Evolutionary conservation across 1,139 yeast species (phyloP).

Genomic region (Taphrina sp.): DNA sequence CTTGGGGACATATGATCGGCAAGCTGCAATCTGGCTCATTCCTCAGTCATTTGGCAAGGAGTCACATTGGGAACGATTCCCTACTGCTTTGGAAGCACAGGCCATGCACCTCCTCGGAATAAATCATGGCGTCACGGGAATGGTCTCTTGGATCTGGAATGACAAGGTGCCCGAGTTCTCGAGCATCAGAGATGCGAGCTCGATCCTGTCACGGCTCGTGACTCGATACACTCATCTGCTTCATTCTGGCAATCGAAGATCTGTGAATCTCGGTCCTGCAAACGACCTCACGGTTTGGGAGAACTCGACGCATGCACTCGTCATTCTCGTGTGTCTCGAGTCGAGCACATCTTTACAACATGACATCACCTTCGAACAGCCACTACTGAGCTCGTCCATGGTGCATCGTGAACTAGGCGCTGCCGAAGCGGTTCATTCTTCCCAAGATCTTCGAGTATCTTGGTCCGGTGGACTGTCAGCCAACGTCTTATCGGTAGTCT

Average conservation of each 20-base stretch:
- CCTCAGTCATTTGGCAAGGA: constrained; percentile 1
- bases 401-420: too few species aligned
- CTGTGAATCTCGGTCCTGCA: too few species aligned
- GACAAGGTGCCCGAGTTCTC: neutral
- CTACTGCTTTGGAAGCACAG: neutral
- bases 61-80: neutral
- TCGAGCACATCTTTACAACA: too few species aligned
- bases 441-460: too few species aligned
- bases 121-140: constrained; percentile 5
- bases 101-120: neutral
- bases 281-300: neutral
- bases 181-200: neutral
- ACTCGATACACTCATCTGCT: neutral
- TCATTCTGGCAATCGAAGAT: too few species aligned
- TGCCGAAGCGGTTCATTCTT: too few species aligned
- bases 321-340: neutral
- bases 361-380: too few species aligned
- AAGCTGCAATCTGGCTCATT: neutral
- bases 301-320: neutral
- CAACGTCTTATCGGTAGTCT: too few species aligned
- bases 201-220: neutral
- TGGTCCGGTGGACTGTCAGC: too few species aligned
- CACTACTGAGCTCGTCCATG: too few species aligned
- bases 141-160: neutral
- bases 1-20: neutral